Base-by-base conservation (phyloP, 163 green algal genomes). In the Prototheca cutis region DNA sequence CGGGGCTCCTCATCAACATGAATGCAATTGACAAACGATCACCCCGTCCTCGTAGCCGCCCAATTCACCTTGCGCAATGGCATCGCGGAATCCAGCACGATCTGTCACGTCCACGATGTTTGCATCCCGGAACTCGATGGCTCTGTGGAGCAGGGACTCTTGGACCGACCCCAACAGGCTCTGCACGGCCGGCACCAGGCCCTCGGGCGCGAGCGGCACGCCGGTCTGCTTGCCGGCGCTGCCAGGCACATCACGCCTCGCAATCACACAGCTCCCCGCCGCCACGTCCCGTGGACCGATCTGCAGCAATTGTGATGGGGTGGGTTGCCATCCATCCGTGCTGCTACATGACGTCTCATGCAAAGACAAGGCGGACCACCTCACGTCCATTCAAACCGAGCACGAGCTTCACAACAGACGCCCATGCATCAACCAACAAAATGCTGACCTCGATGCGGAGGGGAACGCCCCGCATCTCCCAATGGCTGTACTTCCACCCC, bases 401-500 rank as follows among this genome's bases (percentile, higher is more conserved):
- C n/a, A n/a, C n/a, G n/a, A n/a, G n/a, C n/a, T n/a, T n/a, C n/a
- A n/a, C n/a, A n/a, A n/a, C n/a, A n/a, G n/a, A n/a, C n/a, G n/a
- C n/a, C n/a, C n/a, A n/a, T n/a, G n/a, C n/a, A n/a, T n/a, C n/a
- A n/a, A n/a, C n/a, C n/a, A n/a, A n/a, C n/a, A n/a, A n/a, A n/a
- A n/a, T n/a, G n/a, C n/a, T n/a, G n/a, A 97, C 78, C 75, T 98
- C 91, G 21, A 97, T 76, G 0, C 91, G 74, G 53, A 97, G 65
- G 13, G 87, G 87, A 40, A 94, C 80, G 25, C 83, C 82, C 66
- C 89, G 90, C 81, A 97, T 87, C 76, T 98, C 91, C 71, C 82
- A 96, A 70, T 89, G 73, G 76, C 94, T 95, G 79, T 92, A 98
- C 68, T 95, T 95, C 78, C 81, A 97, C 34, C 91, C 91, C 4